phyloP scores from a whole-genome alignment of 768 basidiomycete genomes.

The Boletus eberwhitei region DNA sequence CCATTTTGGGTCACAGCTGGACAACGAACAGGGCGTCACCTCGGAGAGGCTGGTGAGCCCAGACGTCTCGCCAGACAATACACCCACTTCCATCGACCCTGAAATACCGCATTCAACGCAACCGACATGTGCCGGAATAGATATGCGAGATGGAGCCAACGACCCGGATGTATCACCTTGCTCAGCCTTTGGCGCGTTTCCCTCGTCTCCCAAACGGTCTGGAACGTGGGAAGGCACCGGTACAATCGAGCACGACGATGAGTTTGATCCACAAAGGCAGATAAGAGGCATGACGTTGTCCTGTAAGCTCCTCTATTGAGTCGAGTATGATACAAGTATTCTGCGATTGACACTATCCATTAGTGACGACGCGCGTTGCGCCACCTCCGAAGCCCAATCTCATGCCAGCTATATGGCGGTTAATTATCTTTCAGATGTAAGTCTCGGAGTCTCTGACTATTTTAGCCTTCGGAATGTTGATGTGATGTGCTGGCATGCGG shows the following conservation, averaged over 20 bases:
- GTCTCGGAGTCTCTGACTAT: neutral
- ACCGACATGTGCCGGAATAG: neutral
- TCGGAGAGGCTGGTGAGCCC: conserved; percentile 15
- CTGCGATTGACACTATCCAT: neutral
- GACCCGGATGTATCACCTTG: neutral
- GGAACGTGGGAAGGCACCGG: conserved; percentile 5
- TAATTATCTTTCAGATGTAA: conserved; percentile 56
- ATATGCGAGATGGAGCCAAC: neutral
- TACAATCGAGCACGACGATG: neutral
- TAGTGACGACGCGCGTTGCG: conserved; percentile 1
- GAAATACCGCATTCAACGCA: neutral
- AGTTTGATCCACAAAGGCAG: neutral
- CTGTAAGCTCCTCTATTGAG: conserved; percentile 5
- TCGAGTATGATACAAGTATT: neutral
- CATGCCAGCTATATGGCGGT: conserved; percentile 44
- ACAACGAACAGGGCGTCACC: neutral
- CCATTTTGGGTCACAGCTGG: neutral
- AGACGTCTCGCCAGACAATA: conserved; percentile 19
- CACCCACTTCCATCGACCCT: conserved; percentile 9
- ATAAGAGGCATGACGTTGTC: conserved; percentile 1
- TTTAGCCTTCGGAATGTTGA: neutral
- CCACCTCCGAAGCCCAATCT: conserved; percentile 23
- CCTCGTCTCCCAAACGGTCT: neutral
- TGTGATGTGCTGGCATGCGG: neutral
- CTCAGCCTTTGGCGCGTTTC: neutral